Conservation (phyloP, 805 yeast species). For the Saccharomycopsis oosterbeekiorum region DNA sequence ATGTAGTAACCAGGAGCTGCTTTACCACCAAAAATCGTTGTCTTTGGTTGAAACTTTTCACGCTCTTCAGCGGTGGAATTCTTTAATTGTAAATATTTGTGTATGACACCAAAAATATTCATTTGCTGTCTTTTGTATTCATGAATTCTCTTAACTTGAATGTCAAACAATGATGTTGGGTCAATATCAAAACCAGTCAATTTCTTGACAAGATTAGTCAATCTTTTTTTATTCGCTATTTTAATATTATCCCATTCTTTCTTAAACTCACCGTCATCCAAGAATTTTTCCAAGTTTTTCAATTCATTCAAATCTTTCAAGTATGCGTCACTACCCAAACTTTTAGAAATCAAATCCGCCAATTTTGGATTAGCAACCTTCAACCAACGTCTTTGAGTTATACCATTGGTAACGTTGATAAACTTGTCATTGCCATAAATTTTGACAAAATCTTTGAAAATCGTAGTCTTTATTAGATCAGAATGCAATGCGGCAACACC, state of each 20-base stretch:
- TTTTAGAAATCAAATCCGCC: slow-evolving; percentile 61
- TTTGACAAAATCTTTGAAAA: slow-evolving; percentile 81
- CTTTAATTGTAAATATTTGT: slow-evolving; percentile 73
- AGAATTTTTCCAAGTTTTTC: slow-evolving; percentile 54
- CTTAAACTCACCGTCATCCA: slow-evolving; percentile 62
- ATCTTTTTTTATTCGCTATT: slow-evolving; percentile 52
- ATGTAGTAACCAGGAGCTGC: slow-evolving; percentile 97
- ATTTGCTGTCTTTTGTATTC: slow-evolving; percentile 94
- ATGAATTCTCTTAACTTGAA: slow-evolving; percentile 91
- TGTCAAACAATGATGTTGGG: slow-evolving; percentile 69
- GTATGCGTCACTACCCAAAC: slow-evolving; percentile 59
- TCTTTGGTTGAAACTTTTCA: slow-evolving; percentile 60
- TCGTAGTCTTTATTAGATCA: slow-evolving; percentile 79
- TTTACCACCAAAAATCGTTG: slow-evolving; percentile 83
- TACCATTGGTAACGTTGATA: slow-evolving; percentile 89
- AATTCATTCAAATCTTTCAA: slow-evolving; percentile 58
- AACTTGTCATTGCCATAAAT: slow-evolving; percentile 76
- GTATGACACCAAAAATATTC: slow-evolving; percentile 81
- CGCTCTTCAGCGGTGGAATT: slow-evolving; percentile 54
- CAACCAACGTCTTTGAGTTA: slow-evolving; percentile 95
- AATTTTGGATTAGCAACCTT: slow-evolving; percentile 84
- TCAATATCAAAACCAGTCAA: slow-evolving; percentile 50
- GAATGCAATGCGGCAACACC: slow-evolving; percentile 96
- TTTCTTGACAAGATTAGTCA: slow-evolving; percentile 57
- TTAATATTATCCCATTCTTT: slow-evolving; percentile 64